Base-by-base conservation (phyloP, 345 rosid genomes). In the Iberis pinnata region DNA sequence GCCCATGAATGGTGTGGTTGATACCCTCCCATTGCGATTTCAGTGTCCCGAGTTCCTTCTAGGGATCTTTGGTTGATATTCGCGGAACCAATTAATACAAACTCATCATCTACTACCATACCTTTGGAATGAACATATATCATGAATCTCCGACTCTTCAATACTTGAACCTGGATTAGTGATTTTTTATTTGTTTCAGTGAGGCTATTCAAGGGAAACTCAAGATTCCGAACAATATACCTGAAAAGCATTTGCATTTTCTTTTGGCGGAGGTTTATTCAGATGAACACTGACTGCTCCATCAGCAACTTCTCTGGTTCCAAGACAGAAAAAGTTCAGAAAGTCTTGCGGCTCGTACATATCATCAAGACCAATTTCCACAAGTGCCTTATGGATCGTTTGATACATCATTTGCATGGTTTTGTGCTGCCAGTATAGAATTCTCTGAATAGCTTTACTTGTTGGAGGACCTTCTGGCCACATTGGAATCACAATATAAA, bases 401-500 rank as follows among this genome's bases (percentile, higher is more conserved):
- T 77, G 77, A 56, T 89, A 89, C 96, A 89, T 89, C 97, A 89
- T 86, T 72, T 84, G 80, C 94, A 89, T 84, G 60, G 97, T 89
- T 73, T 84, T 84, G 11, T 78, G 79, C 95, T 89, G 98, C 98
- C 98, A 90, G 74, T 67, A 86, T 16, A 90, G 81, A 53, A 90
- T 90, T 46, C 89, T 73, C 65, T 90, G 96, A 31, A 76, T 76
- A 12, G 83, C 59, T 39, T 50, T 11, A 31, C 82, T 71, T 25
- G 94, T 69, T 26, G 98, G 78, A 64, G 72, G 67, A 53, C 98
- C 98, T 75, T 90, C 96, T 17, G 98, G 96, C 92, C 94, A 86
- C 98, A 90, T 90, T 40, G 98, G 98, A 63, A 90, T 80, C 26
- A 90, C 81, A 64, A 90, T 80, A 55, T 90, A 90, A 3, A 82